Conservation (phyloP, 139 green algal species). For the Chlorella sorokiniana region DNA sequence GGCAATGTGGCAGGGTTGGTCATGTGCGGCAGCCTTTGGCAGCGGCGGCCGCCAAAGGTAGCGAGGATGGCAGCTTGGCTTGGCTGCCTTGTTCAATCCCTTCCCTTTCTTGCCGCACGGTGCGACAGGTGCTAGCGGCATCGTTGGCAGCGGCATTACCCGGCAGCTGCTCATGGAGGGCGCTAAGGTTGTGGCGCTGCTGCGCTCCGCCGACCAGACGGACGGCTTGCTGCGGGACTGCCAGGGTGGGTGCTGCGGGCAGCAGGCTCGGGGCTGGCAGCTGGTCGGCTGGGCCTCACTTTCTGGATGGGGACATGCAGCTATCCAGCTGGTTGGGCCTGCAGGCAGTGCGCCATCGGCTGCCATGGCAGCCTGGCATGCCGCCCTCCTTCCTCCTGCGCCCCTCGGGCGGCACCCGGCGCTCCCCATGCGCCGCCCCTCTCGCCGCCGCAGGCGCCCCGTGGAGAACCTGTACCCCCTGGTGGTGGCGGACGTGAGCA, state of each 20-base stretch:
- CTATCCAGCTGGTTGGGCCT: no score
- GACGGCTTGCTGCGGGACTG: constrained; percentile 25
- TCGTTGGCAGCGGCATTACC: constrained; percentile 33
- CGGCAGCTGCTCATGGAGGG: constrained; percentile 38
- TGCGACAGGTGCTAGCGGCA: constrained; percentile 30
- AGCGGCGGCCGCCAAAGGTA: background rate
- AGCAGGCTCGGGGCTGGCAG: background rate
- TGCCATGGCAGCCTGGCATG: no score
- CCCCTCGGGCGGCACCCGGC: no score
- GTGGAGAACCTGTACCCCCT: background rate
- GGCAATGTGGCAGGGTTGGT: background rate
- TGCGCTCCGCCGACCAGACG: constrained; percentile 18
- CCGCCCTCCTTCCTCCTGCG: background rate
- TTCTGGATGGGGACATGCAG: no score
- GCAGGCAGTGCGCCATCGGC: no score
- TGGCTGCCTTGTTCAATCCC: background rate
- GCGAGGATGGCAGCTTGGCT: no score
- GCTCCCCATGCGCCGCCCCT: no score
- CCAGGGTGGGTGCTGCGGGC: background rate
- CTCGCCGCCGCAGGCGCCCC: constrained; percentile 7
- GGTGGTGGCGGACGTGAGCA: constrained; percentile 21
- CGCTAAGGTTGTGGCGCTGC: constrained; percentile 22
- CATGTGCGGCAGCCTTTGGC: background rate
- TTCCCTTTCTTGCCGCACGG: background rate
- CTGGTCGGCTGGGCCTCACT: background rate